These are phyloP conservation scores for Cladosporium sp. DNA, from an alignment of 2,329 filamentous ascomycete genomes.

Conservation along the genomic window DNA sequence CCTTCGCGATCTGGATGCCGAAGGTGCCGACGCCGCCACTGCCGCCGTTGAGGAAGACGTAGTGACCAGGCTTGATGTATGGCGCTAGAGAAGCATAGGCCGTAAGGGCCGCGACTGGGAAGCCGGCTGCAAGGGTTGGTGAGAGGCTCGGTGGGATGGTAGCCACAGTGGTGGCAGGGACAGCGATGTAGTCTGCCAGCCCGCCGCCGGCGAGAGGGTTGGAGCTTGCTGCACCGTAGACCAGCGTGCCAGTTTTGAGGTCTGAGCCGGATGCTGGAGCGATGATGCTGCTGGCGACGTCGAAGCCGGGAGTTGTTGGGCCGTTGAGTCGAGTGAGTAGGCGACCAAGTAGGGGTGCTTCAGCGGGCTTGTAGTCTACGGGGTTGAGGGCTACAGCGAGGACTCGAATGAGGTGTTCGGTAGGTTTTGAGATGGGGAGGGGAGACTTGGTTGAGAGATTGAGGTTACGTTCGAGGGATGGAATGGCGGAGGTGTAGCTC, in stretches of 20 bases:
- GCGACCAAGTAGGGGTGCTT: slow-evolving; percentile 37
- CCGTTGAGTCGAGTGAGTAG: slow-evolving; percentile 20
- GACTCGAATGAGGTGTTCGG: slow-evolving; percentile 51
- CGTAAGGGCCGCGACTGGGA: slow-evolving; percentile 32
- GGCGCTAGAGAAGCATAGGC: slow-evolving; percentile 34
- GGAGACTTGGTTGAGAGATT: slow-evolving; percentile 39
- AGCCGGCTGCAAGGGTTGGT: slow-evolving; percentile 29
- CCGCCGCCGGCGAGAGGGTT: slow-evolving; percentile 26
- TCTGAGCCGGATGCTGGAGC: slow-evolving; percentile 29
- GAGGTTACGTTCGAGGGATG: slow-evolving; percentile 50
- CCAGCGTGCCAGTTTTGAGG: slow-evolving; percentile 32
- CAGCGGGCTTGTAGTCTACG: slow-evolving; percentile 58
- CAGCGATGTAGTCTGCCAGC: slow-evolving; percentile 33
- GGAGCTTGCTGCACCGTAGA: slow-evolving; percentile 36
- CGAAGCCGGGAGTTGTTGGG: slow-evolving; percentile 45
- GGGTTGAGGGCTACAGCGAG: slow-evolving; percentile 49
- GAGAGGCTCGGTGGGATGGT: slow-evolving; percentile 40
- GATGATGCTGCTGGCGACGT: slow-evolving; percentile 47
- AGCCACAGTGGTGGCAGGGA: slow-evolving; percentile 33
- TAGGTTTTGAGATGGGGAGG: slow-evolving; percentile 24
- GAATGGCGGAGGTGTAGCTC: slow-evolving; percentile 45
- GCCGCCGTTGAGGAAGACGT: slow-evolving; percentile 60
- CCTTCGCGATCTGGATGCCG: slow-evolving; percentile 59
- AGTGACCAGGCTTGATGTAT: slow-evolving; percentile 36
- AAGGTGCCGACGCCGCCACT: slow-evolving; percentile 56